Evolutionary conservation across 2,329 filamentous ascomycete genomes (phyloP).

Genomic region (Orbilia ellipsospora): DNA sequence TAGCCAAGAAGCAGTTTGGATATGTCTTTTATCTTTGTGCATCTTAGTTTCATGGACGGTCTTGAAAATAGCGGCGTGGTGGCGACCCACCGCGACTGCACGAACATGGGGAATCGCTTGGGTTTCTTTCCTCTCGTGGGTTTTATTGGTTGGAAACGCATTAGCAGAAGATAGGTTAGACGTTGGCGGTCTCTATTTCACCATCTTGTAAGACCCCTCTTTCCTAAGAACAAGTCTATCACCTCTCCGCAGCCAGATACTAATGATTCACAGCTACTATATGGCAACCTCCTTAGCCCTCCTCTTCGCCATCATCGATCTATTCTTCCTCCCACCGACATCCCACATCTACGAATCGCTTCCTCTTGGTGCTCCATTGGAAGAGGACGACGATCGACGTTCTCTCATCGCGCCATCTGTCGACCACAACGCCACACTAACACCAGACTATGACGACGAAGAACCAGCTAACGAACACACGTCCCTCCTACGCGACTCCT

Average conservation of each 20-base stretch:
- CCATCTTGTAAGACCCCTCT: conserved; percentile 61
- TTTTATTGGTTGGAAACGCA: conserved; percentile 76
- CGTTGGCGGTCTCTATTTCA: conserved; percentile 80
- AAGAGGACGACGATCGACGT: conserved; percentile 60
- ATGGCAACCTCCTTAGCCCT: conserved; percentile 65
- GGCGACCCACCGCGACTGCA: conserved; percentile 86
- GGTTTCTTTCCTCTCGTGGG: conserved; percentile 82
- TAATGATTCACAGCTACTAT: conserved; percentile 33
- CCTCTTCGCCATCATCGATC: conserved; percentile 79
- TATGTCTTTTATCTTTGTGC: conserved; percentile 84
- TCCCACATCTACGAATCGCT: conserved; percentile 49
- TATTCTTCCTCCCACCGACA: conserved; percentile 73
- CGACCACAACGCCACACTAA: conserved; percentile 58
- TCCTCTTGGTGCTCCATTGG: conserved; percentile 62
- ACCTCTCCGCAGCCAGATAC: conserved; percentile 71
- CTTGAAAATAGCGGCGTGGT: conserved; percentile 79
- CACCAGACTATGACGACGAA: conserved; percentile 57
- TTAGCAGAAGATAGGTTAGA: conserved; percentile 80
- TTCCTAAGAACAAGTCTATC: neutral
- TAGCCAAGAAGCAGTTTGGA: conserved; percentile 87
- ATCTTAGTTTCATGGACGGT: conserved; percentile 85
- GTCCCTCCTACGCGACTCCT: conserved; percentile 56
- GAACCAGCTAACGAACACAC: conserved; percentile 56
- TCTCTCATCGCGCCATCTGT: conserved; percentile 63
- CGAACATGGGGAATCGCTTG: conserved; percentile 83